These are phyloP conservation scores for Zhuliangozyma parablackwelliae DNA, from an alignment of 1,139 yeast genomes.

Conservation along the genomic window DNA sequence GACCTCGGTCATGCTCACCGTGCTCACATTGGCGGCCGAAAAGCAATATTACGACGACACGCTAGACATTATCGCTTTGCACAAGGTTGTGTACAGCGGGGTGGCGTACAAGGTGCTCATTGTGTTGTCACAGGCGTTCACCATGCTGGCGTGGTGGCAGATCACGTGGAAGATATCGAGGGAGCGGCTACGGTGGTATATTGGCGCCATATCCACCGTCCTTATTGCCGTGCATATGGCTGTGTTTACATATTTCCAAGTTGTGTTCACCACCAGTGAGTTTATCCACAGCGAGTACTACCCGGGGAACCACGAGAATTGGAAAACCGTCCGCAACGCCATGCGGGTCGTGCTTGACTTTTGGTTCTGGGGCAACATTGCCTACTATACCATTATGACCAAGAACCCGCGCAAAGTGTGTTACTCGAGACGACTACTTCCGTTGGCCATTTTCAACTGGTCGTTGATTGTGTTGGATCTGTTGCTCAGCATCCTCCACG, in stretches of 20 bases:
- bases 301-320: conserved; percentile 9
- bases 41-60: conserved; percentile 34
- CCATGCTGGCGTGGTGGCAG: conserved; percentile 40
- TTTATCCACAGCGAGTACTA: conserved; percentile 1
- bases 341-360: conserved; percentile 20
- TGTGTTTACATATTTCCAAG: conserved; percentile 14
- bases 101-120: conserved; percentile 25
- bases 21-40: conserved; percentile 30
- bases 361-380: conserved; percentile 24
- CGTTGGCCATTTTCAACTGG: conserved; percentile 40
- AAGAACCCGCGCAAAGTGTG: conserved; percentile 31
- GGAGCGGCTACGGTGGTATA: conserved; percentile 16
- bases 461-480: conserved; percentile 25
- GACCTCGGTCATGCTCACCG: conserved; percentile 36
- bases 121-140: conserved; percentile 29
- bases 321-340: conserved; percentile 21
- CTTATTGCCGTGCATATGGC: conserved; percentile 19
- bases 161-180: conserved; percentile 23
- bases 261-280: conserved; percentile 8
- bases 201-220: conserved; percentile 15
- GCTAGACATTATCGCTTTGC: conserved; percentile 34
- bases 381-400: conserved; percentile 24
- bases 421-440: conserved; percentile 34
- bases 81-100: conserved; percentile 23
- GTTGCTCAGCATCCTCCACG: conserved; percentile 24